Evolutionary conservation across 495 filamentous ascomycete genomes (phyloP).

Genomic region (Aspergillus campestris): DNA sequence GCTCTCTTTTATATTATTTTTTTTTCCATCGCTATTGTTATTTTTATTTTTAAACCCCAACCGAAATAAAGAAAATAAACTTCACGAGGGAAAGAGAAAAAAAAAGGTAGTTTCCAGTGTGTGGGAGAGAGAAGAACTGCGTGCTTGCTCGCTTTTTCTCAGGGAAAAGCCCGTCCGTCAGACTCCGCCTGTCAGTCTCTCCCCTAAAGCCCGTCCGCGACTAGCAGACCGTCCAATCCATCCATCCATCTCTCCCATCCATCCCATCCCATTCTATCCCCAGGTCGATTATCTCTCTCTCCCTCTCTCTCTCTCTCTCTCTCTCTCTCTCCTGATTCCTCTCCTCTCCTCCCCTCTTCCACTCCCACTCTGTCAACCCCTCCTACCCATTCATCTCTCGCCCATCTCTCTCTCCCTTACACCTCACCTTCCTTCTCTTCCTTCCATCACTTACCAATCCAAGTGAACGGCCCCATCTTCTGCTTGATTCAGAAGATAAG

Average conservation of each 20-base stretch:
- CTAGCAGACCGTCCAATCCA: slow-evolving; percentile 7
- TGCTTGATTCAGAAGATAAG: slow-evolving; percentile 19
- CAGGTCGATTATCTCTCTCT: slow-evolving; percentile 5
- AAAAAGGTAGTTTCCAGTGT: background rate
- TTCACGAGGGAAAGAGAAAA: background rate
- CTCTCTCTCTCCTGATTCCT: slow-evolving; percentile 14
- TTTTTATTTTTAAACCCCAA: slow-evolving; percentile 1
- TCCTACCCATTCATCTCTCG: slow-evolving; percentile 7
- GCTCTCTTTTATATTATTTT: background rate
- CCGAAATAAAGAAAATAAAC: background rate
- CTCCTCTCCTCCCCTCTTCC: slow-evolving; percentile 9
- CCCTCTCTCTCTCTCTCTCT: slow-evolving; percentile 9
- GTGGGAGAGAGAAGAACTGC: slow-evolving; percentile 3
- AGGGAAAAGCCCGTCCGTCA: slow-evolving; percentile 16
- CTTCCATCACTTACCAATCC: slow-evolving; percentile 9
- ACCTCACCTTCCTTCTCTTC: slow-evolving; percentile 6
- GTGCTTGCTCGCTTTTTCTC: slow-evolving; percentile 12
- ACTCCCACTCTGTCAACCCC: background rate
- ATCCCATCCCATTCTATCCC: slow-evolving; percentile 3
- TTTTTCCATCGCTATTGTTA: background rate
- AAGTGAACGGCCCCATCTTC: slow-evolving; percentile 20
- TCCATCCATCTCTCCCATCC: slow-evolving; percentile 9
- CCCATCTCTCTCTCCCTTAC: slow-evolving; percentile 4
- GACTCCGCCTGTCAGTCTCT: slow-evolving; percentile 20
- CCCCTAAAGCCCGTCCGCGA: slow-evolving; percentile 11